Evolutionary conservation across 1,284 basidiomycete genomes (phyloP).

Genomic region (Inonotus hispidus): DNA sequence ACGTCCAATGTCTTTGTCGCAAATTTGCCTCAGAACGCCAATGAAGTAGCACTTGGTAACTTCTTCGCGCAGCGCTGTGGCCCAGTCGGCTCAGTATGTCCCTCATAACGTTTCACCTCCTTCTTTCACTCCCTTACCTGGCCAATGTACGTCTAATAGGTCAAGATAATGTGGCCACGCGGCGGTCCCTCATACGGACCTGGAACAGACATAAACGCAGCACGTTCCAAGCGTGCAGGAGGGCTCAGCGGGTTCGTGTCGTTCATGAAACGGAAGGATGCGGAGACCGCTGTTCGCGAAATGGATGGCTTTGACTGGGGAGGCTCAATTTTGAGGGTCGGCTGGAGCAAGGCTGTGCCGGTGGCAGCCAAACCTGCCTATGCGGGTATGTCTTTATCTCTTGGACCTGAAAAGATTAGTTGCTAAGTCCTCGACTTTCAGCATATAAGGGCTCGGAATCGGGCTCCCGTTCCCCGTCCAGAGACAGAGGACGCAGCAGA

Average conservation of each 20-base stretch:
- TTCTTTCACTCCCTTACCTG: background rate
- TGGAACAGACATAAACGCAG: conserved; percentile 68
- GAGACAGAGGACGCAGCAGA: conserved; percentile 32
- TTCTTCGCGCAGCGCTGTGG: conserved; percentile 72
- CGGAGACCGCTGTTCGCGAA: conserved; percentile 81
- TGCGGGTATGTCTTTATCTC: conserved; percentile 45
- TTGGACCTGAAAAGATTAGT: conserved; percentile 12
- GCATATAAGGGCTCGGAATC: conserved; percentile 26
- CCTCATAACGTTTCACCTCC: background rate
- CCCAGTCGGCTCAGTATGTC: conserved; percentile 50
- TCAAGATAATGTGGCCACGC: conserved; percentile 96
- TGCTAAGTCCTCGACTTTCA: conserved; percentile 26
- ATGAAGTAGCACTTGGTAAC: conserved; percentile 76
- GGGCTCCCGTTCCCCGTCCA: conserved; percentile 46
- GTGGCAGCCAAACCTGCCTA: conserved; percentile 76
- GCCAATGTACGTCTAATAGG: conserved; percentile 36
- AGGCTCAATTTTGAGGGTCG: conserved; percentile 76
- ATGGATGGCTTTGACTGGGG: conserved; percentile 92
- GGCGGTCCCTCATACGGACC: conserved; percentile 57
- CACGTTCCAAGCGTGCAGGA: conserved; percentile 58
- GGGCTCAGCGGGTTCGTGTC: conserved; percentile 93
- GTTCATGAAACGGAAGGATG: conserved; percentile 89
- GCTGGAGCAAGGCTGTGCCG: conserved; percentile 95
- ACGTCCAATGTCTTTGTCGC: conserved; percentile 95
- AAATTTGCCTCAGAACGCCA: conserved; percentile 81